Evolutionary conservation across 1,284 basidiomycete species (phyloP).

Genomic region (Sanguinoderma infundibulare): DNA sequence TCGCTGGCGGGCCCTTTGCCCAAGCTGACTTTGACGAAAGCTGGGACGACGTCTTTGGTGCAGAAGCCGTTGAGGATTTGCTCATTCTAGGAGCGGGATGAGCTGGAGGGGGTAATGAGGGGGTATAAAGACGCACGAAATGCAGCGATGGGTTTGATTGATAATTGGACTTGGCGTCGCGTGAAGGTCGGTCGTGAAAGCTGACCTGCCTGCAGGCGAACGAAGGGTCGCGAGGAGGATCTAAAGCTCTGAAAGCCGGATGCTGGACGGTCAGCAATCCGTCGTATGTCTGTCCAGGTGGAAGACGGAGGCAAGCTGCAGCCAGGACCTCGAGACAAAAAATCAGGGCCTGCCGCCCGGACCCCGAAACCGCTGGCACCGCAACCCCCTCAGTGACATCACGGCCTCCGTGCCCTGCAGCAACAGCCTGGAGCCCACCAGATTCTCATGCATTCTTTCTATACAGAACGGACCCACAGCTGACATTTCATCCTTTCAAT

Average conservation of each 20-base stretch:
- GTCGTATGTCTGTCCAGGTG: slow-evolving; percentile 39
- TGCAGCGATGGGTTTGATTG: slow-evolving; percentile 47
- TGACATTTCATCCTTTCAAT: too few species aligned
- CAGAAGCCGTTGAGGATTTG: slow-evolving; percentile 77
- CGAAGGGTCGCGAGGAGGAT: slow-evolving; percentile 46
- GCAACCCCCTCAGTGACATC: slow-evolving; percentile 20
- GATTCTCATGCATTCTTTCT: too few species aligned
- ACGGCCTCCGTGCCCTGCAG: not conserved
- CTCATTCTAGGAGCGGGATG: slow-evolving; percentile 66
- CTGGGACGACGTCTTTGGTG: slow-evolving; percentile 69
- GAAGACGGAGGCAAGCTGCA: slow-evolving; percentile 37
- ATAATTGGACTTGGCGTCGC: slow-evolving; percentile 53
- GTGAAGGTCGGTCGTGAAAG: slow-evolving; percentile 77
- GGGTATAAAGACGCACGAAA: slow-evolving; percentile 53
- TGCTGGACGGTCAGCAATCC: slow-evolving; percentile 40
- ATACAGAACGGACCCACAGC: too few species aligned
- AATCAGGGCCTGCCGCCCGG: slow-evolving; percentile 31
- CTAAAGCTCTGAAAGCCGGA: slow-evolving; percentile 33
- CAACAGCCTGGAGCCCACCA: too few species aligned
- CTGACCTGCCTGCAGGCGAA: slow-evolving; percentile 90
- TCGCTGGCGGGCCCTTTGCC: slow-evolving; percentile 79
- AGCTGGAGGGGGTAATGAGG: slow-evolving; percentile 18
- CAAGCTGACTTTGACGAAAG: slow-evolving; percentile 80
- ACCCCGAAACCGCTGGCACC: slow-evolving; percentile 31
- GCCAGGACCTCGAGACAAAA: slow-evolving; percentile 34